Evolutionary conservation across 2,329 filamentous ascomycete species (phyloP), one percentile per base, ranked within the genome.

Genomic region (Lithohypha guttulata): DNA sequence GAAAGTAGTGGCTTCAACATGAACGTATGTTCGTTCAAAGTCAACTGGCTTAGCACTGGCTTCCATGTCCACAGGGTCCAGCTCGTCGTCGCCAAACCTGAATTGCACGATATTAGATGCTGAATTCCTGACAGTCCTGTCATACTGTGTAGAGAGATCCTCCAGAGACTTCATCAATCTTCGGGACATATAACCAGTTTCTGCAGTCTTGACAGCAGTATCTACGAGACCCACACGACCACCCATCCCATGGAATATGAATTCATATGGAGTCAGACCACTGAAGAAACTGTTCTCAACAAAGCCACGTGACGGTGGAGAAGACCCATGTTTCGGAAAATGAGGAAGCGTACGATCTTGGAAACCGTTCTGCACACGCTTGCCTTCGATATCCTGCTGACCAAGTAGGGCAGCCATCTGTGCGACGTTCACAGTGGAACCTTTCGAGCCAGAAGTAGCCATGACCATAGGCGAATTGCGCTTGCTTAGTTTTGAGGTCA

Each of bases 131-230:
- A 98, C 89, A 0, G 91, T 98, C 53, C 93, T 77, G 53, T 98
- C 91, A 53, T 98, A 98, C 53, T 86, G 78, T 1, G 84, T 85
- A 1, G 87, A 94, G 2, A 96, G 66, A 67, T 98, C 91, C 58
- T 98, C 91, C 34, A 98, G 65, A 2, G 85, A 94, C 63, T 98
- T 98, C 89, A 98, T 98, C 57, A 98, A 61, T 51, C 91, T 79
- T 64, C 91, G 80, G 47, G 89, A 96, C 91, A 98, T 98, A 64
- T 98, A 98, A 48, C 91, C 91, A 8, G 91, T 98, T 61, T 98
- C 91, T 38, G 91, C 91, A 38, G 91, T 98, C 68, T 98, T 98
- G 65, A 96, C 91, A 45, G 91, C 91, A 2, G 91, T 98, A 73
- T 98, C 91, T 55, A 98, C 87, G 50, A 98, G 68, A 76, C 91